These are phyloP conservation scores for Agrocybe chaxingu DNA, from an alignment of 768 basidiomycete species.

Conservation along the genomic window DNA sequence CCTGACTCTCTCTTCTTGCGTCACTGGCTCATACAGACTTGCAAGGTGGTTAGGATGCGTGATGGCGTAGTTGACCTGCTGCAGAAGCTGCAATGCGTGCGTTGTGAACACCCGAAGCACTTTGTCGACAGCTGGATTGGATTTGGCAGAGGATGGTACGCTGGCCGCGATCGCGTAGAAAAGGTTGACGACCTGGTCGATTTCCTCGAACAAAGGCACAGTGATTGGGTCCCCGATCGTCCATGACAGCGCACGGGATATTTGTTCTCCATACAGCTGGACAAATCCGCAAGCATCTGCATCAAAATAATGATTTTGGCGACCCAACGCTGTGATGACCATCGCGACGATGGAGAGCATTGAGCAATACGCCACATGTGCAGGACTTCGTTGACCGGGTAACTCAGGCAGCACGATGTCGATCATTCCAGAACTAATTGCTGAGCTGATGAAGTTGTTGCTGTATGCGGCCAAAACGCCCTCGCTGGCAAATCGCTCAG, in stretches of 20 bases:
- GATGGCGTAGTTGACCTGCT: slow-evolving; percentile 86
- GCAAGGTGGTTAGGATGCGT: slow-evolving; percentile 89
- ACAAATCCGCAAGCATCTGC: slow-evolving; percentile 84
- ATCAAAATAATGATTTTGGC: slow-evolving; percentile 75
- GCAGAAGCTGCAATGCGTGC: slow-evolving; percentile 70
- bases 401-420: slow-evolving; percentile 65
- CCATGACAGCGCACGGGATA: slow-evolving; percentile 77
- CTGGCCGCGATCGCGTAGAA: slow-evolving; percentile 73
- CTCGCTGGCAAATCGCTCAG: slow-evolving; percentile 83
- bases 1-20: slow-evolving; percentile 65
- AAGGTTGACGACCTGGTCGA: slow-evolving; percentile 74
- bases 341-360: slow-evolving; percentile 81
- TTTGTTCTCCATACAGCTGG: slow-evolving; percentile 80
- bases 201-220: slow-evolving; percentile 74
- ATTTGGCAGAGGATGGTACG: slow-evolving; percentile 40
- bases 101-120: slow-evolving; percentile 68
- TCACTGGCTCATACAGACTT: slow-evolving; percentile 76
- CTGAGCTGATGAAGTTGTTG: slow-evolving; percentile 73
- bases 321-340: slow-evolving; percentile 59
- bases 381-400: slow-evolving; percentile 73
- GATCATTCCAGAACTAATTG: slow-evolving; percentile 74
- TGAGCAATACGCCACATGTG: slow-evolving; percentile 77
- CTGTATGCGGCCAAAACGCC: slow-evolving; percentile 81
- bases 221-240: slow-evolving; percentile 77
- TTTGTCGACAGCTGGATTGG: slow-evolving; percentile 52